A percentile compares a stretch with the other conserved stretches of the same genome.
phyloP scores from a whole-genome alignment of 1,139 yeast genomes.

The Scheffersomyces parashehatae region DNA sequence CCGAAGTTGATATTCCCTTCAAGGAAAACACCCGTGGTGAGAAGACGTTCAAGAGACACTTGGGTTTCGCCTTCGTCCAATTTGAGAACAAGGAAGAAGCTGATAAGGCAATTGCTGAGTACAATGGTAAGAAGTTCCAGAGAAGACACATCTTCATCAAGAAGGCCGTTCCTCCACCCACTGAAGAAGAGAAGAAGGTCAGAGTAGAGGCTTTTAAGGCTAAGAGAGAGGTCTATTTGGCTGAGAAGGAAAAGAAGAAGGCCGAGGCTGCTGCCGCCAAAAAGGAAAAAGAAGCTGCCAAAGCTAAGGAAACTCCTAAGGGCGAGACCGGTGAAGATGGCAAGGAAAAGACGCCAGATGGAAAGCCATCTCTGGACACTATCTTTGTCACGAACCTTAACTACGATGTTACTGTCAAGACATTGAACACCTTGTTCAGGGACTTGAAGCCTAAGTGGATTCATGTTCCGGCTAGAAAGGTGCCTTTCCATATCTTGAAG shows the following conservation, averaged over 20 bases:
- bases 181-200: slow-evolving; percentile 45
- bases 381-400: slow-evolving; percentile 61
- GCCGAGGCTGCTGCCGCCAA: slow-evolving; percentile 13
- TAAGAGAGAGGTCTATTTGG: slow-evolving; percentile 24
- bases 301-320: slow-evolving; percentile 8
- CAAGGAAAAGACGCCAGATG: slow-evolving; percentile 44
- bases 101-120: slow-evolving; percentile 45
- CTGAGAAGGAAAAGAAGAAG: slow-evolving; percentile 27
- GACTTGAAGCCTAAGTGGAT: slow-evolving; percentile 55
- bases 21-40: slow-evolving; percentile 34
- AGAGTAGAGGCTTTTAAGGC: slow-evolving; percentile 40
- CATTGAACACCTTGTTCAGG: slow-evolving; percentile 45
- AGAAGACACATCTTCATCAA: slow-evolving; percentile 50
- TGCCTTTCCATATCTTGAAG: slow-evolving; percentile 40
- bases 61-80: slow-evolving; percentile 59
- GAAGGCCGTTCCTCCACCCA: slow-evolving; percentile 55
- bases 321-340: slow-evolving; percentile 13
- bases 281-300: slow-evolving; percentile 20
- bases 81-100: slow-evolving; percentile 48
- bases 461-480: slow-evolving; percentile 54
- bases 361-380: slow-evolving; percentile 51
- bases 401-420: slow-evolving; percentile 45
- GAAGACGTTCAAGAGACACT: slow-evolving; percentile 36
- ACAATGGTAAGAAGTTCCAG: slow-evolving; percentile 46
- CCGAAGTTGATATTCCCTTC: slow-evolving; percentile 44